Base-by-base conservation (phyloP, 2,329 filamentous ascomycete species). In the Sphaceloma murrayae region DNA sequence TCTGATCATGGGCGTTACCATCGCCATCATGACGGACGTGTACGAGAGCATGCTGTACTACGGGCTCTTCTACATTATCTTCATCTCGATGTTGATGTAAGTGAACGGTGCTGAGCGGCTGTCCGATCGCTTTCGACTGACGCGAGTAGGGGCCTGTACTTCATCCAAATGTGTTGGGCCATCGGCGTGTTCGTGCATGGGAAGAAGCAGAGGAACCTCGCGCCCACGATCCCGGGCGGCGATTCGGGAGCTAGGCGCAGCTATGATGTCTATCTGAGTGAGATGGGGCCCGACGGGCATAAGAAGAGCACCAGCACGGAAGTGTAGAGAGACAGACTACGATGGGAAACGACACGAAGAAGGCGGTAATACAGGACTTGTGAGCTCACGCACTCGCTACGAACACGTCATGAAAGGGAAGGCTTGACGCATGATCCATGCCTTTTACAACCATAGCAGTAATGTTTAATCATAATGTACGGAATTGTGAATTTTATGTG, bases 391-490 rank as follows among this genome's bases (percentile, higher is more conserved):
- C 34, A 38, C 34, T 38, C 19, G 34, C 21, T 38, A 26, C 19
- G 34, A 38, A 7, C 18, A 38, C 18, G 21, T 19, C 4, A 21
- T 4, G 33, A 18, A 3, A 21, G 19, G 19, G 19, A 19, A 24
- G 34, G 17, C n/a, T n/a, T n/a, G n/a, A n/a, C n/a, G n/a, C n/a
- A n/a, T n/a, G n/a, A n/a, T n/a, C n/a, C n/a, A n/a, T n/a, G n/a
- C n/a, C n/a, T n/a, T n/a, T n/a, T n/a, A n/a, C n/a, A n/a, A n/a
- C n/a, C n/a, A n/a, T n/a, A 11, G 34, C 7, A 14, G 34, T 38
- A 38, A 38, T 38, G 34, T 38, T 22, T 38, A 38, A 38, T 38
- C 34, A 16, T 38, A 38, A 38, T 38, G 8, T 22, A 38, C 27
- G 11, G n/a, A n/a, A n/a, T n/a, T n/a, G n/a, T n/a, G n/a, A n/a